Conservation (phyloP, 1,139 yeast genomes). For the Pneumocystis carinii region DNA sequence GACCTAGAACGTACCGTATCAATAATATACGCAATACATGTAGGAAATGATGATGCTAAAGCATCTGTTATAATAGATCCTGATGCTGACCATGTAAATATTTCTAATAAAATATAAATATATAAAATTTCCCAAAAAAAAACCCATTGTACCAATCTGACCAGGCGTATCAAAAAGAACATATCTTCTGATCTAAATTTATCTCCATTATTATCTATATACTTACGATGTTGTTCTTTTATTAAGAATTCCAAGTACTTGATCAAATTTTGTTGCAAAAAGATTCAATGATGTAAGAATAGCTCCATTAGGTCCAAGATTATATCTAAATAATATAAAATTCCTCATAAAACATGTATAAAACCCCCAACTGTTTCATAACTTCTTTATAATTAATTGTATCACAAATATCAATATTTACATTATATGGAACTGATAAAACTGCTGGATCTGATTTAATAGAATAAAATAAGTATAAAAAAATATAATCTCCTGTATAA, state of each 20-base stretch:
- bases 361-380: conserved; percentile 47
- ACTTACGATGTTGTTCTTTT: conserved; percentile 36
- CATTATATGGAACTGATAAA: conserved; percentile 75
- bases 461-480: not conserved
- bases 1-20: conserved; percentile 91
- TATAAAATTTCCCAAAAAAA: not conserved
- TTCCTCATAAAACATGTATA: not conserved
- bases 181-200: conserved; percentile 24
- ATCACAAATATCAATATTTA: conserved; percentile 91
- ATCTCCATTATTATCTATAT: not conserved
- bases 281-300: conserved; percentile 87
- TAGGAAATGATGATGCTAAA: conserved; percentile 89
- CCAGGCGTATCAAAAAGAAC: conserved; percentile 96
- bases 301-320: conserved; percentile 95
- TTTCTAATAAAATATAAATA: conserved; percentile 2
- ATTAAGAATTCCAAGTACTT: conserved; percentile 73
- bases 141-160: conserved; percentile 37
- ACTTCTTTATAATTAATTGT: conserved; percentile 91
- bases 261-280: conserved; percentile 90
- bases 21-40: conserved; percentile 85
- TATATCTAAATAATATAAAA: conserved; percentile 34
- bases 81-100: conserved; percentile 63
- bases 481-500: not conserved
- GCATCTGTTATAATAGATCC: conserved; percentile 95
- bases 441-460: conserved; percentile 69